Percentiles rank a stretch among this genome's conserved stretches.
phyloP scores from a whole-genome alignment of 441 rosid genomes.

The Populus hybrid region DNA sequence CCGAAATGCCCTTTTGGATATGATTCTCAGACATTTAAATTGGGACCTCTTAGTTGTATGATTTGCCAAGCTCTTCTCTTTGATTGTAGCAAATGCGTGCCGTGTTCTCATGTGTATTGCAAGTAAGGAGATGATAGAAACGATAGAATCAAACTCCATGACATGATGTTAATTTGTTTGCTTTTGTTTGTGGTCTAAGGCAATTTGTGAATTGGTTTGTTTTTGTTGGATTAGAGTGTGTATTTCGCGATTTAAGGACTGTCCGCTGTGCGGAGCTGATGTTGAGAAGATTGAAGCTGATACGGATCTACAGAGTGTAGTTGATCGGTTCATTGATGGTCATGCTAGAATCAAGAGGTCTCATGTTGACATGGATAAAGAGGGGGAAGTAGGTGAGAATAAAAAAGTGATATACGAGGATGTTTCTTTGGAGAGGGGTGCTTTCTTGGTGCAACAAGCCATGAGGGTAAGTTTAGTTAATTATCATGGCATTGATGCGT shows the following conservation, averaged over 20 bases:
- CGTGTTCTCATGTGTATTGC: slow-evolving; percentile 88
- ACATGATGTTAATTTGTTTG: neutral
- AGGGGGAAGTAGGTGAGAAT: slow-evolving; percentile 42
- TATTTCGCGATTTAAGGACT: slow-evolving; percentile 75
- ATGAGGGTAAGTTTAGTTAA: slow-evolving; percentile 71
- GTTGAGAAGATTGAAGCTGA: slow-evolving; percentile 79
- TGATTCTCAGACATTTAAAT: slow-evolving; percentile 82
- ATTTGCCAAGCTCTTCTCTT: slow-evolving; percentile 87
- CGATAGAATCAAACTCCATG: neutral
- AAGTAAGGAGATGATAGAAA: slow-evolving; percentile 44
- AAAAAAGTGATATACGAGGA: slow-evolving; percentile 79
- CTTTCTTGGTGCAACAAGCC: slow-evolving; percentile 95
- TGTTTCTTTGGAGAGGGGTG: slow-evolving; percentile 94
- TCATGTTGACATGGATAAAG: slow-evolving; percentile 38
- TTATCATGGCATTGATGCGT: neutral
- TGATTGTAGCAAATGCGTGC: slow-evolving; percentile 73
- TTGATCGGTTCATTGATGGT: slow-evolving; percentile 90
- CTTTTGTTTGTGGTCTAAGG: neutral
- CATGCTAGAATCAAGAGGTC: slow-evolving; percentile 96
- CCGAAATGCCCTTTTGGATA: slow-evolving; percentile 91
- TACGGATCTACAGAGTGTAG: slow-evolving; percentile 63
- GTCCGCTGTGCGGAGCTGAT: slow-evolving; percentile 96
- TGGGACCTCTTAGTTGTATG: slow-evolving; percentile 96
- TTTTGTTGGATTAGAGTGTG: slow-evolving; percentile 52
- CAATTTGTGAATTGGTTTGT: neutral